phyloP scores from a whole-genome alignment of 768 basidiomycete species.

The Lepiota brunneoincarnata region DNA sequence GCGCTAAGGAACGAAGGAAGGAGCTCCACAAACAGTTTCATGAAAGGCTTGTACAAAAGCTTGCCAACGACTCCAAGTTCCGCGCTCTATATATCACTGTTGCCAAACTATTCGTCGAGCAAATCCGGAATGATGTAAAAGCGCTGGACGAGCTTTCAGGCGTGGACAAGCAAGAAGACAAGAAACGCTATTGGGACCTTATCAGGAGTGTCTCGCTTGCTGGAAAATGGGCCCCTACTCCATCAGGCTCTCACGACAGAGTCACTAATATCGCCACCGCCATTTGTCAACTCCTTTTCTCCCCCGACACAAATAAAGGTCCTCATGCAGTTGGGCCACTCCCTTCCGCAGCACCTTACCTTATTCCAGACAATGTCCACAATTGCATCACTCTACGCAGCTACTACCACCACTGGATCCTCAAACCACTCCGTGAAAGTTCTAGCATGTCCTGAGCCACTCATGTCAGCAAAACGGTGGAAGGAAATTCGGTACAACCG shows the following conservation, averaged over 20 bases:
- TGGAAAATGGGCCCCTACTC: slow-evolving; percentile 71
- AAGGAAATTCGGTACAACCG: slow-evolving; percentile 52
- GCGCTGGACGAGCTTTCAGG: slow-evolving; percentile 33
- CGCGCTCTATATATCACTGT: slow-evolving; percentile 64
- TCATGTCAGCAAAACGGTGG: slow-evolving; percentile 64
- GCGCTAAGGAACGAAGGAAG: slow-evolving; percentile 23
- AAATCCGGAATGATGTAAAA: slow-evolving; percentile 46
- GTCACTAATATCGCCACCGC: slow-evolving; percentile 65
- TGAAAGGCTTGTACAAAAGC: slow-evolving; percentile 35
- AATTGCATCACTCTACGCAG: slow-evolving; percentile 46
- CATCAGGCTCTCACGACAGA: slow-evolving; percentile 56
- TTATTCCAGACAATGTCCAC: slow-evolving; percentile 21
- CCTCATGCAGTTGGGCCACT: slow-evolving; percentile 26
- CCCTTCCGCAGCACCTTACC: slow-evolving; percentile 2
- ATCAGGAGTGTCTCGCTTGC: slow-evolving; percentile 51
- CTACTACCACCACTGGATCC: slow-evolving; percentile 56
- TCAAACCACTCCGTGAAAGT: slow-evolving; percentile 53
- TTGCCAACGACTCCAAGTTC: slow-evolving; percentile 43
- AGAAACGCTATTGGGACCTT: slow-evolving; percentile 19
- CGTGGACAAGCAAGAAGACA: slow-evolving; percentile 29
- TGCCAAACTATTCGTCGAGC: slow-evolving; percentile 55
- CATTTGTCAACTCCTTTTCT: slow-evolving; percentile 51
- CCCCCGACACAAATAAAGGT: slow-evolving; percentile 21
- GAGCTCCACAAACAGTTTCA: slow-evolving; percentile 25
- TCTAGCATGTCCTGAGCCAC: slow-evolving; percentile 48